Evolutionary conservation across 768 basidiomycete species (phyloP).

Genomic region (Mycena haematopus): DNA sequence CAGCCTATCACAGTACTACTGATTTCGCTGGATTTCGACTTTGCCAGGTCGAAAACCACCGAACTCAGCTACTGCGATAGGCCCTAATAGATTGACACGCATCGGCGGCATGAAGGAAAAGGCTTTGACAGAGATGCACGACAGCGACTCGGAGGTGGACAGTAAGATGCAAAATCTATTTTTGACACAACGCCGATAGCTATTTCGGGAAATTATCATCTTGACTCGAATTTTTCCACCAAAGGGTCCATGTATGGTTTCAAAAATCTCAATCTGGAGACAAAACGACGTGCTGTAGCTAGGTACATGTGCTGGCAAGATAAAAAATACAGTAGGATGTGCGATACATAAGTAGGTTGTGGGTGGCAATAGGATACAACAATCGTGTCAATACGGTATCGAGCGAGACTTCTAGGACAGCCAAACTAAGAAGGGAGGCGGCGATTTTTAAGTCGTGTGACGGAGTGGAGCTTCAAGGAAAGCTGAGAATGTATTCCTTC

Average conservation of each 20-base stretch:
- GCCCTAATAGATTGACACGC: too few relatives aligned
- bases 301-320: neutral
- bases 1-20: too few relatives aligned
- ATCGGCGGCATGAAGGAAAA: too few relatives aligned
- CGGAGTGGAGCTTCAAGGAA: slow-evolving; percentile 50
- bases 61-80: too few relatives aligned
- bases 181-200: neutral
- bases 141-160: too few relatives aligned
- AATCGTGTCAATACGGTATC: neutral
- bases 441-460: neutral
- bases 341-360: slow-evolving; percentile 10
- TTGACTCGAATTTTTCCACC: too few relatives aligned
- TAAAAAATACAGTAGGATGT: slow-evolving; percentile 24
- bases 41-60: too few relatives aligned
- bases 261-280: neutral
- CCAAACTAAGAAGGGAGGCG: neutral
- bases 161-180: too few relatives aligned
- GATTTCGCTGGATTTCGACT: too few relatives aligned
- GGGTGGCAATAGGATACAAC: neutral
- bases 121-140: too few relatives aligned
- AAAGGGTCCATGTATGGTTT: neutral
- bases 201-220: neutral
- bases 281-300: neutral
- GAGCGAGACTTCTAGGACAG: neutral
- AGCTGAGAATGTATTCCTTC: slow-evolving; percentile 67